Base-by-base conservation (phyloP, 306 rosid genomes). In the Cicer bijugum region DNA sequence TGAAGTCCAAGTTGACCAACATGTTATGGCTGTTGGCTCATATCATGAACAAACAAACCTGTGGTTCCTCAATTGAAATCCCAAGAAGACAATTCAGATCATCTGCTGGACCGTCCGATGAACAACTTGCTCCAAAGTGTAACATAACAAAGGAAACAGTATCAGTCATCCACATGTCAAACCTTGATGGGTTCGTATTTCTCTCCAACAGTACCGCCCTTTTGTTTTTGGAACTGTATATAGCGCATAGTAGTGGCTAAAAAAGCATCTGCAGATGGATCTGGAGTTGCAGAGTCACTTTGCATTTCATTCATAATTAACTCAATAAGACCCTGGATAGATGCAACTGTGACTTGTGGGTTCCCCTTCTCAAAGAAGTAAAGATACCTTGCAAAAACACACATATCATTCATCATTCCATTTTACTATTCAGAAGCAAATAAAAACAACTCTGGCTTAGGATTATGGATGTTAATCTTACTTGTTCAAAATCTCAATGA, bases 301-400 rank as follows among this genome's bases (percentile, higher is more conserved):
- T 88, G 98, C 91, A 89, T 88, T 81, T 93, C 98, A 38, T 87
- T 91, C 72, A 89, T 91, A 23, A 93, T 88, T 77, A 93, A 82
- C 51, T 93, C 97, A 67, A 88, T 86, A 74, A 93, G 82, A 79
- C 96, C 89, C 86, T 89, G 92, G 73, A 93, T 86, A 38, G 93
- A 77, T 71, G 93, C 89, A 52, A 88, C 87, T 1, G 91, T 91
- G 76, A 93, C 83, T 79, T 91, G 98, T 4, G 89, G 88, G 86
- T 89, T 93, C 23, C 97, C 97, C 82, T 93, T 93, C 90, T 93
- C 98, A 23, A 84, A 91, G 90, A 93, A 93, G 82, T 93, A 93
- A 42, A 93, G 92, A 84, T 93, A 93, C 88, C 98, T 83, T 82
- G 88, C 75, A 82, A 75, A 79, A 67, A 75, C 69, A 80, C 37